phyloP scores from a whole-genome alignment of 179 eudicot species.

The Vitellaria paradoxa region DNA sequence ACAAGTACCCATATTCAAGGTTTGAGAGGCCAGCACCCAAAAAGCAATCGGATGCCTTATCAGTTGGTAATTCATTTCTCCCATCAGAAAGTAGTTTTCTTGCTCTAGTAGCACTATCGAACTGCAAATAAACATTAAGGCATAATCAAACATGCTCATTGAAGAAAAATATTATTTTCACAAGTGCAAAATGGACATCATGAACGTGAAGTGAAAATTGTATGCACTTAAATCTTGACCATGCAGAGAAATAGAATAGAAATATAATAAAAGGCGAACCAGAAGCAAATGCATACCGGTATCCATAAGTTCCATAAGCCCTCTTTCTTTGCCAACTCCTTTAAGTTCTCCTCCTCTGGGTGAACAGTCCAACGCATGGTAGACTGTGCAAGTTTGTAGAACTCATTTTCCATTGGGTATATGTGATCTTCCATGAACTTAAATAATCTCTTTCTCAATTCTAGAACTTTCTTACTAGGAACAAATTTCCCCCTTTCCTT shows the following conservation, averaged over 20 bases:
- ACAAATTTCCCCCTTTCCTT: constrained; percentile 60
- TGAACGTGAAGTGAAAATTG: not conserved
- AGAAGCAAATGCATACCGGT: constrained; percentile 59
- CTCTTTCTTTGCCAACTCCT: constrained; percentile 81
- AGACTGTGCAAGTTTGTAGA: constrained; percentile 65
- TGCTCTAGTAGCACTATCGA: constrained; percentile 89
- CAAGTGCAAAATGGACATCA: not conserved
- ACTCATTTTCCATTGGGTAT: constrained; percentile 82
- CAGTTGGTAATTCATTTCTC: constrained; percentile 28
- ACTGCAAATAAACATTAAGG: constrained; percentile 33
- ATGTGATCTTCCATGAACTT: constrained; percentile 82
- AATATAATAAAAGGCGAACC: not conserved
- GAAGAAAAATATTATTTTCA: constrained; percentile 2
- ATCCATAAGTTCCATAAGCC: constrained; percentile 94
- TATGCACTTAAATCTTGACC: constrained; percentile 3
- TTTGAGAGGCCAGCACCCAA: constrained; percentile 92
- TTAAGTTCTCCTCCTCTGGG: constrained; percentile 86
- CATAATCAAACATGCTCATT: not conserved
- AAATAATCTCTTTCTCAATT: constrained; percentile 56
- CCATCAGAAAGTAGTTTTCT: constrained; percentile 57
- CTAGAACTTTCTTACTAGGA: constrained; percentile 54
- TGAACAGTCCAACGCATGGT: constrained; percentile 83
- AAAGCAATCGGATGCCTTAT: constrained; percentile 27
- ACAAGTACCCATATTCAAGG: constrained; percentile 93
- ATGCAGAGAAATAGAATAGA: not conserved